Evolutionary conservation across 768 basidiomycete genomes (phyloP).

Genomic region (Collybia sp.): DNA sequence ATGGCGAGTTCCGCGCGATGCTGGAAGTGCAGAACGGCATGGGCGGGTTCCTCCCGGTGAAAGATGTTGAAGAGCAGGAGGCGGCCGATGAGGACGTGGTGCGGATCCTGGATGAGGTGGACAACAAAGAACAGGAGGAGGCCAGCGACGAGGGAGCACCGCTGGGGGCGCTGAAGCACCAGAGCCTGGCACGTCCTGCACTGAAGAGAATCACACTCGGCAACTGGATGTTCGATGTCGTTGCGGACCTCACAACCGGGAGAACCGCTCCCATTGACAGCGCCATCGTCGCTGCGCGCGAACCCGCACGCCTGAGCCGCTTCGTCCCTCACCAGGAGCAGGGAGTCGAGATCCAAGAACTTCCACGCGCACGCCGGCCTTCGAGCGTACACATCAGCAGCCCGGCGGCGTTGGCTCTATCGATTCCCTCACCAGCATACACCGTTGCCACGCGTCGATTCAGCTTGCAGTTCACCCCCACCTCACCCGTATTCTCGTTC

Average conservation of each 20-base stretch:
- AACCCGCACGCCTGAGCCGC: constrained; percentile 23
- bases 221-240: constrained; percentile 85
- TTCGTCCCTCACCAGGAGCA: constrained; percentile 20
- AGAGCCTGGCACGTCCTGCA: constrained; percentile 28
- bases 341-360: constrained; percentile 2
- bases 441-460: constrained; percentile 31
- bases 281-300: constrained; percentile 16
- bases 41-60: constrained; percentile 45
- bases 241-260: constrained; percentile 55
- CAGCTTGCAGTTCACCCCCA: constrained; percentile 52
- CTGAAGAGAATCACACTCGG: constrained; percentile 59
- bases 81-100: constrained; percentile 38
- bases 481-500: constrained; percentile 35
- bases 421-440: constrained; percentile 18
- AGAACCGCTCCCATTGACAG: constrained; percentile 4
- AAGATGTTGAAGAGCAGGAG: constrained; percentile 22
- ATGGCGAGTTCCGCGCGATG: constrained; percentile 74
- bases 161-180: constrained; percentile 27
- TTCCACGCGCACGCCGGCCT: constrained; percentile 24
- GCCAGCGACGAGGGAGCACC: constrained; percentile 20
- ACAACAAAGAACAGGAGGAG: constrained; percentile 39
- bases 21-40: constrained; percentile 47
- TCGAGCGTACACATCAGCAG: constrained; percentile 30
- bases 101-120: constrained; percentile 38
- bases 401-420: constrained; percentile 18